Base-by-base conservation (phyloP, 179 eudicot species). In the Spergularia azorica region DNA sequence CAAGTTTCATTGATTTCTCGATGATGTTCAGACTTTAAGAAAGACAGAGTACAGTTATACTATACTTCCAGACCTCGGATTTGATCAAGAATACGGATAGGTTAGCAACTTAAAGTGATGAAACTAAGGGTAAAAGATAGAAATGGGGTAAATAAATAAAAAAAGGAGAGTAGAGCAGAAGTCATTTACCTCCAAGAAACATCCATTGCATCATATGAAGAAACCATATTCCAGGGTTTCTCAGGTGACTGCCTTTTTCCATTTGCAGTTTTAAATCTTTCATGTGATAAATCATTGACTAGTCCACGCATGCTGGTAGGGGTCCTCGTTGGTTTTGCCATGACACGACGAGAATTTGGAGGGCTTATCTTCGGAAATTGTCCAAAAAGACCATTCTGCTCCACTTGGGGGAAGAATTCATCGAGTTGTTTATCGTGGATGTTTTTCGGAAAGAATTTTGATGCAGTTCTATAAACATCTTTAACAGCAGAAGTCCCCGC, bases 141-240 rank as follows among this genome's bases (percentile, higher is more conserved):
- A n/a, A n/a, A n/a, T n/a, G n/a, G n/a, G n/a, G n/a, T n/a, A n/a
- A n/a, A n/a, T n/a, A n/a, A n/a, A n/a, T n/a, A n/a, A n/a, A n/a
- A n/a, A n/a, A n/a, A n/a, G n/a, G n/a, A n/a, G n/a, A n/a, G n/a
- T n/a, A n/a, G n/a, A n/a, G n/a, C n/a, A 41, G 0, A 58, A 54
- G 36, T 50, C 5, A 14, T 67, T 4, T 85, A 93, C 97, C 96
- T 90, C 94, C 92, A 84, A 36, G 92, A 83, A n/a, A 88, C 46
- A 61, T 92, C 93, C 94, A 93, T 90, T 21, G 73, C 68, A 82
- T 90, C 96, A 59, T 66, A 80, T 5, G 84, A 79, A 43, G 85
- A 75, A 66, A 72, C 75, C 14, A 72, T 59, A 48, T 51, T 75
- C 84, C 77, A 55, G 41, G 79, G 78, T 54, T 70, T 79, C 54